Base-by-base conservation (phyloP, 1,139 yeast species). In the Suhomyces guaymorum region DNA sequence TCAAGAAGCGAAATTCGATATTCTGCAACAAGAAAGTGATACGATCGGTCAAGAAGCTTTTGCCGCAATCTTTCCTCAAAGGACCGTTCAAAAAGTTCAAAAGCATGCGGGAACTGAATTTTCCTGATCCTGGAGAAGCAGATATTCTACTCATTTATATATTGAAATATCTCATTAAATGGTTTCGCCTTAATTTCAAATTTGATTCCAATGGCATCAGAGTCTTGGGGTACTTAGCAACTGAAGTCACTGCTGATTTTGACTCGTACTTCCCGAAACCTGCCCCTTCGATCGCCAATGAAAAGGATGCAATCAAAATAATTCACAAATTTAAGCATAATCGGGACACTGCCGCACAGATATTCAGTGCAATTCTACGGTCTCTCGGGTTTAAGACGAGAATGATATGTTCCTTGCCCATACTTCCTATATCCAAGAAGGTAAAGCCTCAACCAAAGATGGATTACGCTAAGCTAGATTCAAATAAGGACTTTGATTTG, bases 271-370 rank as follows among this genome's bases (percentile, higher is more conserved):
- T 43, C 35, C 56, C 65, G 5, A 39, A 46, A 4, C 46, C 47
- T 15, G 37, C 61, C 2, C 34, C 49, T 3, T 43, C 56, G 0
- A 47, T 49, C 10, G 24, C 45, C 3, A 33, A 42, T 11, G 32
- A 43, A 2, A 17, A 40, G 2, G 55, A 53, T 7, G 42, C 60
- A 12, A 12, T 48, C 1, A 28, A 47, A 4, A 42, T 54, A 1
- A 43, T 61, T 14, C 59, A 55, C 36, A 48, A 42, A 19, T 61
- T 66, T 33, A 46, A 48, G 20, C 70, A 64, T 38, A 65, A 65
- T 41, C 42, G 72, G 39, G 73, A 66, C 39, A 53, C 62, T 4
- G 70, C 59, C 0, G 70, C 71, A 1, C 70, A 63, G 30, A 26
- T 66, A 6, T 62, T 65, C 30, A 63, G 69, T 2, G 61, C 61